phyloP scores from a whole-genome alignment of 1,284 basidiomycete species.

The Fomitiporia mediterranea region DNA sequence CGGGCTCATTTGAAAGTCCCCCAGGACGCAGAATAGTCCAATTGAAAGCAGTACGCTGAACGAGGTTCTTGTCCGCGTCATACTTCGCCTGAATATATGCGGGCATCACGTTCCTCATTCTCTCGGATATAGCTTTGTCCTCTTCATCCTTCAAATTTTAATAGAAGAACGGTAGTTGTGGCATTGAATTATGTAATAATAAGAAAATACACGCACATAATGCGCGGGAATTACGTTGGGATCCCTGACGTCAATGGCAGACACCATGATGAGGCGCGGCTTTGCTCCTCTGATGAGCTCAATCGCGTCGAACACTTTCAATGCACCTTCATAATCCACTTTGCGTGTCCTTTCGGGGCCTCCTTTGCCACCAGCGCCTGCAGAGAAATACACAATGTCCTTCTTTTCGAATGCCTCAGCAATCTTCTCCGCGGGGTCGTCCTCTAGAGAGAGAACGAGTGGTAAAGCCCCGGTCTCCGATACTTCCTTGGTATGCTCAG shows the following conservation, averaged over 20 bases:
- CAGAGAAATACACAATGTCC: conserved; percentile 60
- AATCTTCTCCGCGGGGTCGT: conserved; percentile 45
- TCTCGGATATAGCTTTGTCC: conserved; percentile 43
- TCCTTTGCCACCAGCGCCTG: conserved; percentile 69
- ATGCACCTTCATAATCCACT: conserved; percentile 68
- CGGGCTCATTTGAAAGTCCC: conserved; percentile 48
- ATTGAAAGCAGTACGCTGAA: conserved; percentile 51
- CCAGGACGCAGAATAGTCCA: conserved; percentile 73
- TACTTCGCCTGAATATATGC: conserved; percentile 62
- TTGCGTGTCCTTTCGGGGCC: conserved; percentile 55
- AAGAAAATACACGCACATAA: conserved; percentile 41
- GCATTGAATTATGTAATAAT: not conserved
- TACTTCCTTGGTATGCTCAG: conserved; percentile 46
- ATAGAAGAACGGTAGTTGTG: not conserved
- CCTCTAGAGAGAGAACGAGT: conserved; percentile 57
- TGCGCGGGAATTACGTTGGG: conserved; percentile 46
- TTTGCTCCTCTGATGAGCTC: conserved; percentile 45
- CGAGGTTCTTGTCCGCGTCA: conserved; percentile 66
- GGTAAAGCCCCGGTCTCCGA: conserved; percentile 42
- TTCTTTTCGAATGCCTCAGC: conserved; percentile 43
- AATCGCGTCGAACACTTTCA: conserved; percentile 72
- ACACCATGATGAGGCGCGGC: conserved; percentile 58
- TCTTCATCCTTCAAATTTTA: conserved; percentile 37
- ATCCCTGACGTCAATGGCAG: conserved; percentile 61
- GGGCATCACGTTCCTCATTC: conserved; percentile 39